Base-by-base conservation (phyloP, 306 rosid species). In the Pachyrhizus erosus region DNA sequence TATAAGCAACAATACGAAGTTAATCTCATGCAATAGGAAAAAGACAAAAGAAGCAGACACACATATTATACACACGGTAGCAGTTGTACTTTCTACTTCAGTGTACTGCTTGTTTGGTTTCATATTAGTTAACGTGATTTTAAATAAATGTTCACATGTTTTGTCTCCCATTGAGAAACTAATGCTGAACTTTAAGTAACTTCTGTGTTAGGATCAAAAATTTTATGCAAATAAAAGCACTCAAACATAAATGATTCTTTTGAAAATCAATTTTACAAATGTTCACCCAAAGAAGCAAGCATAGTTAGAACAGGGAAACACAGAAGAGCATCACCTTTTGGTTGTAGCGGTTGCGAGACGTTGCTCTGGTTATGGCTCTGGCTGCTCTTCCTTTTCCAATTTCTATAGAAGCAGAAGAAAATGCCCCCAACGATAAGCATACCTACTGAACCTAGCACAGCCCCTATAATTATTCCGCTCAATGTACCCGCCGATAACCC, bases 391-490 rank as follows among this genome's bases (percentile, higher is more conserved):
- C 48, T 52, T 34, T 60, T 57, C 75, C 43, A 12, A 43, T 58
- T 67, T 18, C 76, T 67, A 11, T 26, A 39, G 2, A 67, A n/a
- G 27, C 58, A 37, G 27, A 79, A 17, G 76, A 68, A 79, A 79
- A 79, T 68, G 52, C 42, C 29, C 11, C 76, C 76, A 5, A 79
- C 1, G 1, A 68, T 37, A 66, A 78, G 52, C 82, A 78, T 49
- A 7, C 66, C 52, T 6, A 65, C 39, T 18, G 82, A 67, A 66
- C 75, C 82, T 13, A 66, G 15, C 51, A 78, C 82, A 18, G 26
- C 67, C 13, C 82, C 82, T 20, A 78, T 51, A 2, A 78, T 66
- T 33, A 78, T 78, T 23, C 82, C 75, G 39, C 54, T 66, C 54
- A 78, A 2, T 8, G 82, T 64, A 9, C 65, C 62, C 65, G 3